Conservation (phyloP, 1,139 yeast genomes). For the Wickerhamomyces sp. region DNA sequence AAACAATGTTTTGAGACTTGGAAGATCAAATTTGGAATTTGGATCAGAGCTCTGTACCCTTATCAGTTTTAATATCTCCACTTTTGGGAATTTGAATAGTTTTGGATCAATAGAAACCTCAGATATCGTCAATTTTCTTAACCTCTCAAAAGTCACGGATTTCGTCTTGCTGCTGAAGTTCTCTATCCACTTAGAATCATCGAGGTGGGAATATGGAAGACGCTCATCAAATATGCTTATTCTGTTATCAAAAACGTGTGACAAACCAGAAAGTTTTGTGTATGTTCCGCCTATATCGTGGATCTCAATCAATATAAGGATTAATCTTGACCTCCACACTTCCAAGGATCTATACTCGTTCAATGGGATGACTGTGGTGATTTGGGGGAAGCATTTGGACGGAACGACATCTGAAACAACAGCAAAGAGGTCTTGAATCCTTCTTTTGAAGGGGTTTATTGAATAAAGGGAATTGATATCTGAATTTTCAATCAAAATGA, state of each 20-base stretch:
- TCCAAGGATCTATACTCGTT: background rate
- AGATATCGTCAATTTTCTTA: constrained; percentile 3
- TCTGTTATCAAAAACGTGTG: constrained; percentile 2
- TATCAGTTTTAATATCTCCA: constrained; percentile 1
- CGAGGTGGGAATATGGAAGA: background rate
- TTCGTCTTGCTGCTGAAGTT: constrained; percentile 2
- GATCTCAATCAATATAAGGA: constrained; percentile 10
- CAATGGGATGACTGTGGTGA: background rate
- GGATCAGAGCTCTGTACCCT: constrained; percentile 4
- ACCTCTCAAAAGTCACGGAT: constrained; percentile 8
- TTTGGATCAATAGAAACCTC: constrained; percentile 6
- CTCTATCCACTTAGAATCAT: constrained; percentile 5
- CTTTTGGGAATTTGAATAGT: constrained; percentile 7
- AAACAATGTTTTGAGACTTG: constrained; percentile 1
- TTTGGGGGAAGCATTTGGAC: background rate
- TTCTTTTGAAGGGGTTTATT: background rate
- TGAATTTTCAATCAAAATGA: constrained; percentile 2
- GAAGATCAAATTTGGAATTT: constrained; percentile 3
- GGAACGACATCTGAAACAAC: constrained; percentile 5
- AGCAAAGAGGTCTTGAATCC: constrained; percentile 2
- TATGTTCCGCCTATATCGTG: constrained; percentile 6
- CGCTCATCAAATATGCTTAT: constrained; percentile 9
- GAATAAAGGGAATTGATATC: constrained; percentile 5
- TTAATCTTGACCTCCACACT: background rate
- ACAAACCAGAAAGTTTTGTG: background rate